Evolutionary conservation across 441 rosid genomes (phyloP).

Genomic region (Jatropha podagrica): DNA sequence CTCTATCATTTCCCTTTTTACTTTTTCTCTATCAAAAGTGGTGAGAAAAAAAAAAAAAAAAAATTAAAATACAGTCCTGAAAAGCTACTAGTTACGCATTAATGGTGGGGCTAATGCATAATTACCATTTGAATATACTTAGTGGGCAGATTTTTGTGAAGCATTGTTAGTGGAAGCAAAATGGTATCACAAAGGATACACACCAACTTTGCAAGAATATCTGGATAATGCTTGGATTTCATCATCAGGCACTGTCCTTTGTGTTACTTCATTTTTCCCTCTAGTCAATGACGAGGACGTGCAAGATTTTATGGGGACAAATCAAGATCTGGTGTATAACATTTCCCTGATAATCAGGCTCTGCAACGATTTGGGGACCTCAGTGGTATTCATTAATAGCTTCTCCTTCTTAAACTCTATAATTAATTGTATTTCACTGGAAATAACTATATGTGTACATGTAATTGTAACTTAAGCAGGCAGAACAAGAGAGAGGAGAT

Average conservation of each 20-base stretch:
- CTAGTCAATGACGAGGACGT: slow-evolving; percentile 19
- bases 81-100: too few species aligned
- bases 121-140: neutral
- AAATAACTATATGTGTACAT: neutral
- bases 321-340: slow-evolving; percentile 33
- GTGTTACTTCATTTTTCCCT: slow-evolving; percentile 32
- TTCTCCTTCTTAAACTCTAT: neutral
- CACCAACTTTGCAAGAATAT: slow-evolving; percentile 42
- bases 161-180: slow-evolving; percentile 45
- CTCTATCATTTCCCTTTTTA: too few species aligned
- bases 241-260: slow-evolving; percentile 41
- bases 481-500: slow-evolving; percentile 53
- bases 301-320: slow-evolving; percentile 5
- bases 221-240: slow-evolving; percentile 42
- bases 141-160: slow-evolving; percentile 55
- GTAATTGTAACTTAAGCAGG: slow-evolving; percentile 21
- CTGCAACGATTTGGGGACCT: slow-evolving; percentile 52
- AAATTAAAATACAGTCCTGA: too few species aligned
- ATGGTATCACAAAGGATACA: slow-evolving; percentile 35
- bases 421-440: neutral
- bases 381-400: slow-evolving; percentile 29
- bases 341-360: slow-evolving; percentile 43
- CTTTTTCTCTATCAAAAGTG: too few species aligned
- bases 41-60: too few species aligned
- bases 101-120: neutral